Evolutionary conservation across 2,329 filamentous ascomycete species (phyloP).

Genomic region (Talaromyces sp.): DNA sequence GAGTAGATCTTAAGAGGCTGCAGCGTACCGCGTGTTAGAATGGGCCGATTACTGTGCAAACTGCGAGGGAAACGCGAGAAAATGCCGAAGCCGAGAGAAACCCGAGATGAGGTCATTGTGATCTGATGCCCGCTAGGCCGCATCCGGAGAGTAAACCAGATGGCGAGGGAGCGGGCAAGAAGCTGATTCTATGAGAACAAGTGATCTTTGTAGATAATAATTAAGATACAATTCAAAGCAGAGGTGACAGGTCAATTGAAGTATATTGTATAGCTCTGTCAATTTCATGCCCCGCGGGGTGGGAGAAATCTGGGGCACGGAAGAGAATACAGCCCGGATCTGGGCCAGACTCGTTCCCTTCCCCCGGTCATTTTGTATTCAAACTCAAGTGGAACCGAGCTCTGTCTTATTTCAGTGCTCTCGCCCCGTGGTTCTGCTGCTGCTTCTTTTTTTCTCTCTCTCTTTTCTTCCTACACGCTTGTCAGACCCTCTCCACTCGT

Average conservation of each 20-base stretch:
- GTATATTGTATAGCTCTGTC: neutral
- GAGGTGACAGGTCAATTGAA: neutral
- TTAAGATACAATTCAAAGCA: too few relatives aligned
- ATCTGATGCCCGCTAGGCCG: too few relatives aligned
- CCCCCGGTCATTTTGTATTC: slow-evolving; percentile 10
- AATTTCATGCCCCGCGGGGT: neutral
- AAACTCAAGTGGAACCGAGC: neutral
- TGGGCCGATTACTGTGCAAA: too few relatives aligned
- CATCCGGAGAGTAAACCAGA: too few relatives aligned
- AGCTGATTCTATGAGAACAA: too few relatives aligned
- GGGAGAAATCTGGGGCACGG: slow-evolving; percentile 8
- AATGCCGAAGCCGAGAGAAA: too few relatives aligned
- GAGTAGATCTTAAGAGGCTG: too few relatives aligned
- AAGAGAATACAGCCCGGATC: slow-evolving; percentile 5
- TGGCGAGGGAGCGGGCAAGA: too few relatives aligned
- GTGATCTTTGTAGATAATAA: too few relatives aligned
- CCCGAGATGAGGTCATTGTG: too few relatives aligned
- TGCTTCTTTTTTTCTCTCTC: slow-evolving; percentile 12
- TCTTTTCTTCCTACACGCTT: slow-evolving; percentile 9
- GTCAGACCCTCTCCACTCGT: slow-evolving; percentile 8
- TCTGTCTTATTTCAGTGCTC: slow-evolving; percentile 2
- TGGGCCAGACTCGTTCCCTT: slow-evolving; percentile 11
- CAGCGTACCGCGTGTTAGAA: too few relatives aligned
- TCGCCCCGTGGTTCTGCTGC: neutral
- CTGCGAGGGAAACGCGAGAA: too few relatives aligned